Evolutionary conservation across 345 rosid species (phyloP).

Genomic region (Bruguiera gymnorhiza): DNA sequence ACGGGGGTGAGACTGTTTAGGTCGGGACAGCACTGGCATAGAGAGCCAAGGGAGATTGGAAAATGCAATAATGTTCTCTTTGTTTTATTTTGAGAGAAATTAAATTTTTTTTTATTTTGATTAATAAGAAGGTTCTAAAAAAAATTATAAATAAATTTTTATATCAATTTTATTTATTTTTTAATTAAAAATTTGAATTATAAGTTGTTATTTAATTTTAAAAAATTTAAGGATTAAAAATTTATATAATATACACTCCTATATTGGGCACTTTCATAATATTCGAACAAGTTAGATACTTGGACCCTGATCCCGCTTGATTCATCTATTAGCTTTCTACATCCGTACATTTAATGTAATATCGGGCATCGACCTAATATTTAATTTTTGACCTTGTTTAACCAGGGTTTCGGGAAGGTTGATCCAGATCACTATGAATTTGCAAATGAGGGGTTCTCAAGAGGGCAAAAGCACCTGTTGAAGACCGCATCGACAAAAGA

Average conservation of each 20-base stretch:
- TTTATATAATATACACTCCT: not conserved
- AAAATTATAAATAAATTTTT: not conserved
- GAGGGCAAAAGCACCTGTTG: constrained; percentile 82
- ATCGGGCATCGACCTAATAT: not conserved
- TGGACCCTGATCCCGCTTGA: not conserved
- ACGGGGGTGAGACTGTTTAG: too few species aligned
- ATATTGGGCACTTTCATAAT: too few species aligned
- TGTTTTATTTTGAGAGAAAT: not conserved
- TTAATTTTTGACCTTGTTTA: not conserved
- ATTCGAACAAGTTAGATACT: not conserved
- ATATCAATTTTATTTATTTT: not conserved
- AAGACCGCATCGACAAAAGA: constrained; percentile 67
- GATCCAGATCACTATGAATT: constrained; percentile 94
- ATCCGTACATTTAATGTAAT: not conserved
- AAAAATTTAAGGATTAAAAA: not conserved
- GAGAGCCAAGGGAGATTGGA: too few species aligned
- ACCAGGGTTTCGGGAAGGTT: constrained; percentile 91
- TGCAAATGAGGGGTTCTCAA: constrained; percentile 83
- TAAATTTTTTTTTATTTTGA: not conserved
- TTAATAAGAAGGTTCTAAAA: not conserved
- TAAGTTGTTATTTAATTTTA: not conserved
- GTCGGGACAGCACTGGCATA: too few species aligned
- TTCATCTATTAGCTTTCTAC: not conserved
- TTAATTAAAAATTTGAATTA: not conserved
- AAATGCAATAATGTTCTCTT: too few species aligned